Evolutionary conservation across 768 basidiomycete species (phyloP), one percentile per base, ranked within the genome.

Genomic region (Naganishia kalamii): DNA sequence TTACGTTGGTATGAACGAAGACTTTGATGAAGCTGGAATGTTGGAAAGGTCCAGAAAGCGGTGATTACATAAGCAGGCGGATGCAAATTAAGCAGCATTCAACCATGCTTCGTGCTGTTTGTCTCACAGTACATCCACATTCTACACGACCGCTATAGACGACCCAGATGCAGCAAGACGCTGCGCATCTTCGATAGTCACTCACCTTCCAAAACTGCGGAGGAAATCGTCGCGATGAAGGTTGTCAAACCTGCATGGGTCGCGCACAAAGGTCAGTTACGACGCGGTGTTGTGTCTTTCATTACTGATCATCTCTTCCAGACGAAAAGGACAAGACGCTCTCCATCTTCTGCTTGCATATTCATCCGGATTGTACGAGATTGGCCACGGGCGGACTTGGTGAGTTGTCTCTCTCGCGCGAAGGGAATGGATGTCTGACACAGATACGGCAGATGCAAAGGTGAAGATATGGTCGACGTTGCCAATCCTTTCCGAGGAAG

Each of bases 391-490:
- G 92, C 30, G 92, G 93, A 1, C 83, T 99, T 30, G 80, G 80
- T 79, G 54, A 65, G 77, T 68, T 19, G 15, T 4, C 48, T 44
- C 15, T 40, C 19, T 23, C 48, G 29, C 19, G 3, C 8, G 4
- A 21, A 35, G 41, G 17, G 23, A 15, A 10, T 33, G 8, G 4
- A 7, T 23, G 15, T 21, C 44, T 47, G 12, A 68, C 52, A 30
- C 32, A 8, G 49, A 23, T 33, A 15, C 40, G 27, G 40, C 65
- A 80, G 94, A 99, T 77, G 88, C 90, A 43, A 93, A 92, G 81
- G 86, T 99, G 67, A 88, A 92, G 52, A 90, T 99, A 79, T 99
- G 94, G 94, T 89, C 89, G 67, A 98, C 96, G 0, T 87, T 89
- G 68, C 93, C 96, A 0, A 94, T 98, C 70, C 80, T 98, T n/a